Conservation (phyloP, 371 early-diverging fungal species). For the Mortierella polycephala region DNA sequence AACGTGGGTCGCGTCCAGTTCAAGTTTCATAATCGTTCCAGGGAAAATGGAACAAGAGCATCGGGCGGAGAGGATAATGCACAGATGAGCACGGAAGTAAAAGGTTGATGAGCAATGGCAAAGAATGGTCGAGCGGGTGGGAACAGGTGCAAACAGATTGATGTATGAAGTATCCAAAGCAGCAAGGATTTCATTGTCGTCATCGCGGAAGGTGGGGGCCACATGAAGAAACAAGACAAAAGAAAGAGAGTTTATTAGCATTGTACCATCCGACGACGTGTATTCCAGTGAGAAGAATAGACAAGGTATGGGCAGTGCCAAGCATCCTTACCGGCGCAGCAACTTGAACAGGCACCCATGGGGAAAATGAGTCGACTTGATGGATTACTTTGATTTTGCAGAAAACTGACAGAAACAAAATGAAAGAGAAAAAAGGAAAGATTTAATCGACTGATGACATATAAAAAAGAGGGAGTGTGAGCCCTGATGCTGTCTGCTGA, state of each 20-base stretch:
- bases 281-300: neutral
- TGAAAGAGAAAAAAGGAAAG: constrained; percentile 6
- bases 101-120: neutral
- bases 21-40: neutral
- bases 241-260: constrained; percentile 26
- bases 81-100: neutral
- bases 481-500: constrained; percentile 4
- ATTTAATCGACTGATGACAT: neutral
- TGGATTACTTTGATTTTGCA: constrained; percentile 8
- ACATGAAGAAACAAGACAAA: neutral
- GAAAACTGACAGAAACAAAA: neutral
- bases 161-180: neutral
- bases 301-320: neutral
- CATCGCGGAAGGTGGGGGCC: neutral
- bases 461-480: constrained; percentile 1
- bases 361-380: constrained; percentile 17
- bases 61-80: neutral
- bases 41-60: neutral
- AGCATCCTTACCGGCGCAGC: constrained; percentile 41
- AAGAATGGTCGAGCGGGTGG: neutral
- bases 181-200: neutral
- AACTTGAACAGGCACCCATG: constrained; percentile 55
- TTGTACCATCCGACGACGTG: neutral
- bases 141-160: neutral
- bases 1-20: neutral